Conservation (phyloP, 805 yeast genomes). For the Ogataea pignaliae region DNA sequence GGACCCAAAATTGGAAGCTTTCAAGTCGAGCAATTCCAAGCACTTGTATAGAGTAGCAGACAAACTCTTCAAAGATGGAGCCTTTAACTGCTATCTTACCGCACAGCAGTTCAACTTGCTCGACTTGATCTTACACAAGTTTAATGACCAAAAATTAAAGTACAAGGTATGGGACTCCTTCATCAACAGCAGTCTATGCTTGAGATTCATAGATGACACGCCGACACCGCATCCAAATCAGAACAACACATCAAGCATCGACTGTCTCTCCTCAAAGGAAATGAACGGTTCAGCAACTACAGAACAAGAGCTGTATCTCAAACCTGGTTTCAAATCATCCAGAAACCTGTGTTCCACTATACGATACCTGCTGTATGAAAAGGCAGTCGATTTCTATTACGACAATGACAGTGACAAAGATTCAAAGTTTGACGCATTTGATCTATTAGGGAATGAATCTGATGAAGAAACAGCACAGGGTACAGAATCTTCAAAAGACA, state of each 20-base stretch:
- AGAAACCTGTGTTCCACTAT: constrained; percentile 59
- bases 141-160: constrained; percentile 9
- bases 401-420: constrained; percentile 6
- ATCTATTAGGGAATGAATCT: constrained; percentile 27
- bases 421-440: constrained; percentile 14
- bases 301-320: constrained; percentile 38
- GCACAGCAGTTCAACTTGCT: constrained; percentile 53
- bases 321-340: constrained; percentile 42
- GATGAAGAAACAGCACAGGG: constrained; percentile 25
- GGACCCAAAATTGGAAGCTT: constrained; percentile 12
- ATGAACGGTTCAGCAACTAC: background rate
- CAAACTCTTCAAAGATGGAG: constrained; percentile 32
- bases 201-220: constrained; percentile 20
- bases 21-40: constrained; percentile 20
- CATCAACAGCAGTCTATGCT: constrained; percentile 35
- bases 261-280: background rate
- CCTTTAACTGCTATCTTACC: constrained; percentile 46
- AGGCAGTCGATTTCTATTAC: constrained; percentile 46
- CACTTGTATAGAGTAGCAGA: constrained; percentile 32
- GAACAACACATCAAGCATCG: constrained; percentile 1
- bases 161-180: constrained; percentile 40
- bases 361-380: constrained; percentile 68
- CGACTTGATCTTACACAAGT: constrained; percentile 38
- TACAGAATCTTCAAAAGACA: constrained; percentile 7
- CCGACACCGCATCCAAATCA: constrained; percentile 17